These are phyloP conservation scores for Pseudoneurospora amorphoporcata DNA, from an alignment of 495 filamentous ascomycete species.

Conservation along the genomic window DNA sequence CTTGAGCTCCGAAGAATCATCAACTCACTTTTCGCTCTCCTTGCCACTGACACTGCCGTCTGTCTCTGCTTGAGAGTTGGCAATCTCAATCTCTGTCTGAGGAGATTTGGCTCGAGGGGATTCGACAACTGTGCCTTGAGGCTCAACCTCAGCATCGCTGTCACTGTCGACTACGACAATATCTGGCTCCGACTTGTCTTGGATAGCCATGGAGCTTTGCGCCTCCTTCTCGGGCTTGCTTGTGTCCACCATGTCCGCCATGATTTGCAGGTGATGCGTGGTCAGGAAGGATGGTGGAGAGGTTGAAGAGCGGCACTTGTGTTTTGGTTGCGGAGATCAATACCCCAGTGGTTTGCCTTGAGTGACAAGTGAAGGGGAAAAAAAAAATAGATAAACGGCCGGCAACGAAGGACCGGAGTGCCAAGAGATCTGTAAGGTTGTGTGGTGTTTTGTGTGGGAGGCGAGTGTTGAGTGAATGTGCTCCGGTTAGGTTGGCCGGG, in stretches of 20 bases:
- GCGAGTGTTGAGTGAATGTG: background rate
- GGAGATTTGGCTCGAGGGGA: background rate
- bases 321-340: background rate
- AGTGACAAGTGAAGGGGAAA: background rate
- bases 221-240: background rate
- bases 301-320: background rate
- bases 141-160: background rate
- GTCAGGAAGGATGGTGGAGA: background rate
- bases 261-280: background rate
- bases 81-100: background rate
- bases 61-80: background rate
- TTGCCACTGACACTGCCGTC: background rate
- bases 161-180: background rate
- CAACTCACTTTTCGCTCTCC: background rate
- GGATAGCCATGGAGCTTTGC: background rate
- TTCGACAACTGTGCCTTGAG: background rate
- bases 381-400: background rate
- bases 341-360: background rate
- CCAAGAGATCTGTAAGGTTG: background rate
- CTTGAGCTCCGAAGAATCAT: background rate
- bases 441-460: background rate
- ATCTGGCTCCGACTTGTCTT: background rate
- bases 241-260: background rate
- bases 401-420: background rate
- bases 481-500: background rate